Base-by-base conservation (phyloP, 1,139 yeast species). In the Scheffersomyces cryptocercus region DNA sequence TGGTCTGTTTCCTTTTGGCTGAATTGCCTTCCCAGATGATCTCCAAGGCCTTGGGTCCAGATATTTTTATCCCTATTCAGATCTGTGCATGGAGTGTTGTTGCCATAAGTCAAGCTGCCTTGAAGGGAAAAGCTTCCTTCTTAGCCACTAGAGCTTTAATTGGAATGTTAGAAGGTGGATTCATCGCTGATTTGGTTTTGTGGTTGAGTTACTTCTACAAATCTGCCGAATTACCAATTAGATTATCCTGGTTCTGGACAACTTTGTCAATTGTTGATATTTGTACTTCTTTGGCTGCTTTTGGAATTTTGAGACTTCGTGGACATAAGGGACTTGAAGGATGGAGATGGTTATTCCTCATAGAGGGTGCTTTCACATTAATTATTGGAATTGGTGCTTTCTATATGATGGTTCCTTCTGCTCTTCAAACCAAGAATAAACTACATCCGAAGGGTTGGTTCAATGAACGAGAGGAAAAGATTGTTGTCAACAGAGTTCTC, bases 11-110 rank as follows among this genome's bases (percentile, higher is more conserved):
- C 53, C 56, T 80, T 41, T 54, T 60, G 10, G 75, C 81, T 11
- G 84, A 80, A 55, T 59, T 80, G 16, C 84, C 84, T 0, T 79
- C 84, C 1, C 83, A 79, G 54, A 60, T 79, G 51, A 52, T 79
- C 13, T 73, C 82, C 7, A 79, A 80, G 53, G 68, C 65, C 41
- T 43, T 79, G 29, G 85, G 84, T 5, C 73, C 81, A 3, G 83
- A 79, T 54, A 52, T 70, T 35, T 80, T 81, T 73, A 70, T 79
- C 38, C 85, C 85, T 0, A 60, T 68, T 32, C 84, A 79, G 52
- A 70, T 79, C 61, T 52, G 62, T 9, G 45, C 64, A 3, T 80
- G 84, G 84, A 73, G 81, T 36, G 43, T 73, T n/a, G 77, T 77
- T 3, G 75, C 82, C 1, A 61, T 75, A 32, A 52, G 64, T 11